Percentiles rank a stretch among this genome's conserved stretches.
Conservation (phyloP, 225 moss, liverwort and hornwort species). For the Physcomitrium patens region DNA sequence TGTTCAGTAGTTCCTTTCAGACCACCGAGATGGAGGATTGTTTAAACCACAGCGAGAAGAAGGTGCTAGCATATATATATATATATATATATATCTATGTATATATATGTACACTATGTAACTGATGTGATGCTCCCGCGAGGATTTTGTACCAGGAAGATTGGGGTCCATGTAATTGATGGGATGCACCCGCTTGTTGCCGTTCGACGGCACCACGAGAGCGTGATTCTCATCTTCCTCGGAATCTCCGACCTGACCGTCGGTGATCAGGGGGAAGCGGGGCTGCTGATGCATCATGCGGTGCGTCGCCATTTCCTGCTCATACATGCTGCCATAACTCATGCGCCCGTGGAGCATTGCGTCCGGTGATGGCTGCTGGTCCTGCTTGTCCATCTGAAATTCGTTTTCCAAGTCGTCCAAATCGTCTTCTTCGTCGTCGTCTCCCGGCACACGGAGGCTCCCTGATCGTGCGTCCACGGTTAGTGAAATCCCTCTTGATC, state of each 20-base stretch:
- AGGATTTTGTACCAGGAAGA: conserved; percentile 54
- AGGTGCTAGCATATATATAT: no score
- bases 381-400: conserved; percentile 85
- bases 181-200: conserved; percentile 76
- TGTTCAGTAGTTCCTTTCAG: neutral
- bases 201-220: conserved; percentile 81
- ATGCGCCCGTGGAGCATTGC: conserved; percentile 81
- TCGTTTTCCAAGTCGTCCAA: conserved; percentile 81
- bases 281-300: conserved; percentile 81
- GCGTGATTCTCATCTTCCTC: conserved; percentile 76
- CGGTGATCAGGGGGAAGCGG: conserved; percentile 82
- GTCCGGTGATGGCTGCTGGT: conserved; percentile 57
- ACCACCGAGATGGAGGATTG: neutral
- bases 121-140: no score
- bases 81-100: no score
- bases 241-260: conserved; percentile 75
- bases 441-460: conserved; percentile 84
- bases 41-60: no score
- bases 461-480: conserved; percentile 40
- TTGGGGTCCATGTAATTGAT: conserved; percentile 78
- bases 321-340: conserved; percentile 79
- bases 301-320: conserved; percentile 73
- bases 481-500: no score
- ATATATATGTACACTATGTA: no score
- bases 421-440: conserved; percentile 90